Evolutionary conservation across 2,329 filamentous ascomycete species (phyloP).

Genomic region (Pseudocercospora musae): DNA sequence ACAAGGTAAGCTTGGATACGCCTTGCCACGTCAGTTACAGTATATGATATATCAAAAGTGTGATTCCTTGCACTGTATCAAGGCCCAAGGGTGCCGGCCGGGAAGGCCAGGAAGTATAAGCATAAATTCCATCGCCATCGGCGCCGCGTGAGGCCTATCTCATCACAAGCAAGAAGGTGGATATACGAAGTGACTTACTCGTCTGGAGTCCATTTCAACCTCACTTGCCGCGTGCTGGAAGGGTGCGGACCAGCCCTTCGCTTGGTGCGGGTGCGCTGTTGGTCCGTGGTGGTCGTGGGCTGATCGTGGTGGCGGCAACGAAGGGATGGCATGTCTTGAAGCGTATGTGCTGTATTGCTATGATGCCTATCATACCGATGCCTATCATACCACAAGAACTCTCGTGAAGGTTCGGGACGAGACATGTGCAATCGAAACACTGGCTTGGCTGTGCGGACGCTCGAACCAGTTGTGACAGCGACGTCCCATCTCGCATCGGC

Average conservation of each 20-base stretch:
- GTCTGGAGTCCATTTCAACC: not conserved
- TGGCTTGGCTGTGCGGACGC: not conserved
- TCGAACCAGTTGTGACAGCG: no score
- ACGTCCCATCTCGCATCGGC: not conserved
- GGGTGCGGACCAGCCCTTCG: not conserved
- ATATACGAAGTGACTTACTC: no score
- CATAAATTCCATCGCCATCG: not conserved
- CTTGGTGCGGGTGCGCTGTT: not conserved
- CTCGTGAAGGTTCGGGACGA: not conserved
- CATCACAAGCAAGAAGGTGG: no score
- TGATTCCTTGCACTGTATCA: not conserved
- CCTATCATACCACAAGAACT: not conserved
- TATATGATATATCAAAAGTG: no score
- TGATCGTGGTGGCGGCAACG: not conserved
- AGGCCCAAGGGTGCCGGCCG: not conserved
- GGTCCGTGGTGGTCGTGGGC: not conserved
- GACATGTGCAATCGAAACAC: not conserved
- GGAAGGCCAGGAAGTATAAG: not conserved
- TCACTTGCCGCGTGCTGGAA: not conserved
- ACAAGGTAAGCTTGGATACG: not conserved
- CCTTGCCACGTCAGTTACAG: not conserved
- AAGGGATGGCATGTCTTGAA: no score
- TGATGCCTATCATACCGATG: no score
- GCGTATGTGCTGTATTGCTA: not conserved
- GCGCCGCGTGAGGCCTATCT: not conserved